Conservation (phyloP, 1,284 basidiomycete genomes). For the Hypsizygus ulmarius region DNA sequence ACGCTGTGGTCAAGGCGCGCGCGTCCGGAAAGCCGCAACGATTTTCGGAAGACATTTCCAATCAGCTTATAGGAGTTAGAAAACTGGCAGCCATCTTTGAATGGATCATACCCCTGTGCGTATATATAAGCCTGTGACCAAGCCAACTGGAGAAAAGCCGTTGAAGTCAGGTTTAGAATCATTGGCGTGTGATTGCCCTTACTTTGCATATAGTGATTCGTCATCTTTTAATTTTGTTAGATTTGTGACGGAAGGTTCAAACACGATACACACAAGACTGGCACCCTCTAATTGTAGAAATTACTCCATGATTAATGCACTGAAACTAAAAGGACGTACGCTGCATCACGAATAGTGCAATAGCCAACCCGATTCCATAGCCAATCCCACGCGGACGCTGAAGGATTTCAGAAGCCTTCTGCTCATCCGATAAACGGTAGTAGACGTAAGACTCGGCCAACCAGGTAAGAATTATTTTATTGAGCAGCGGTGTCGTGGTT, state of each 20-base stretch:
- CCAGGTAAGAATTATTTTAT: slow-evolving; percentile 62
- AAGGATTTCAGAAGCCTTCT: slow-evolving; percentile 34
- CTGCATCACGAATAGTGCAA: slow-evolving; percentile 72
- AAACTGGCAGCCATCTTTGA: background rate
- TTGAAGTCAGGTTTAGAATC: background rate
- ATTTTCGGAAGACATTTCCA: slow-evolving; percentile 69
- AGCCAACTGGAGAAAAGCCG: slow-evolving; percentile 36
- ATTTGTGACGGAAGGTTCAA: background rate
- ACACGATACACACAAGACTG: slow-evolving; percentile 42
- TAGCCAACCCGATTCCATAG: slow-evolving; percentile 51
- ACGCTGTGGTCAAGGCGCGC: slow-evolving; percentile 58
- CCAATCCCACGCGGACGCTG: slow-evolving; percentile 48
- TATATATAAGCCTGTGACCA: slow-evolving; percentile 50
- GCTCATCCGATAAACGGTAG: slow-evolving; percentile 35
- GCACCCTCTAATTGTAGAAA: slow-evolving; percentile 37
- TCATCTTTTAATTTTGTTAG: slow-evolving; percentile 31
- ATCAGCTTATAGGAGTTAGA: slow-evolving; percentile 43
- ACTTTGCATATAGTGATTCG: slow-evolving; percentile 53
- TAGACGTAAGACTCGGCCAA: slow-evolving; percentile 53
- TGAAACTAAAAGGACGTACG: slow-evolving; percentile 30
- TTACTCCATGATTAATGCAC: too few relatives aligned
- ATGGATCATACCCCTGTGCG: slow-evolving; percentile 44
- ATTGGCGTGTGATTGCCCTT: slow-evolving; percentile 22
- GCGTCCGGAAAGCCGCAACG: slow-evolving; percentile 65
- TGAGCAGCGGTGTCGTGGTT: slow-evolving; percentile 62